These are phyloP conservation scores for Gnetum montanum DNA, from an alignment of 75 land plant species.

Conservation along the genomic window DNA sequence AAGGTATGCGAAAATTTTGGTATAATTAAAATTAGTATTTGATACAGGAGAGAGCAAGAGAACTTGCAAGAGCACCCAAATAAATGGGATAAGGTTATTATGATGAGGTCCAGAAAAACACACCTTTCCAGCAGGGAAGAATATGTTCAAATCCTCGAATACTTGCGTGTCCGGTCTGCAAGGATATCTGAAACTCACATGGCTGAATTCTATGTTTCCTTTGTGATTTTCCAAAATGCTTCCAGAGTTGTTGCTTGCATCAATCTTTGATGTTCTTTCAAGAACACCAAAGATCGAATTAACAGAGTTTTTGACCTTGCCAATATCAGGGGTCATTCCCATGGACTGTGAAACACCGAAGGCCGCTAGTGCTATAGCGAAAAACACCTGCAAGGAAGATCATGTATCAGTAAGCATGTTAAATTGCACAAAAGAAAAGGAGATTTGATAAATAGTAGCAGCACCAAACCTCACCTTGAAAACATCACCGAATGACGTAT, in stretches of 20 bases:
- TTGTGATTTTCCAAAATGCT: conserved; percentile 23
- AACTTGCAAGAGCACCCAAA: no score
- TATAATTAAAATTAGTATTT: no score
- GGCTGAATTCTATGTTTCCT: conserved; percentile 61
- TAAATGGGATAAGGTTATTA: no score
- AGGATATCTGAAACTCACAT: conserved; percentile 66
- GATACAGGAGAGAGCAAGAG: no score
- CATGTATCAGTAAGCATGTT: not conserved
- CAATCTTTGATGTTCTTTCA: conserved; percentile 57
- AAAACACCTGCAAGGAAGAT: conserved; percentile 6
- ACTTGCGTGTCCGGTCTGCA: conserved; percentile 52
- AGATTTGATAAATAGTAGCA: no score
- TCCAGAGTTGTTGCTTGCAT: conserved; percentile 31
- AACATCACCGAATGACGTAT: conserved; percentile 27
- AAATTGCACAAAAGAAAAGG: no score
- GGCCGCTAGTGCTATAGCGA: conserved; percentile 63
- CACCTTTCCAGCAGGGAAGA: conserved; percentile 61
- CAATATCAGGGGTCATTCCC: conserved; percentile 49
- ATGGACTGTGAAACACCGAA: conserved; percentile 58
- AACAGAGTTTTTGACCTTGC: conserved; percentile 51
- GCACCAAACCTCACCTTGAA: conserved; percentile 47
- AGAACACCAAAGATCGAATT: conserved; percentile 62
- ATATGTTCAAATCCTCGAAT: conserved; percentile 49
- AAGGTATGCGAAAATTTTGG: no score
- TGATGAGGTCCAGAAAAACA: no score